These are phyloP conservation scores for Platismatia glauca DNA, from an alignment of 495 filamentous ascomycete species.

Conservation along the genomic window DNA sequence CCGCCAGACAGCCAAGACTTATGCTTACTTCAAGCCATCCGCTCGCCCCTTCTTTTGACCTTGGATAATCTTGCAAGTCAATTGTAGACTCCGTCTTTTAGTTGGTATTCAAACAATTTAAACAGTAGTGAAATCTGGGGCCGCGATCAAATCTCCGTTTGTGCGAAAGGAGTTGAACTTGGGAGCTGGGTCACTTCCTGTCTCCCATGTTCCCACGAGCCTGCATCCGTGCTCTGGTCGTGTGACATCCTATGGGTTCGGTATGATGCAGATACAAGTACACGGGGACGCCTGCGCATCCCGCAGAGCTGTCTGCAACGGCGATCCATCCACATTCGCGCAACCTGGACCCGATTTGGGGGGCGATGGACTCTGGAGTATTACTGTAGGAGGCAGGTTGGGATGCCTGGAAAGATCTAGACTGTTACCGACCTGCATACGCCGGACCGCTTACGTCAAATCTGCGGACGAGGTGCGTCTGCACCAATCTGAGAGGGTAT, in stretches of 20 bases:
- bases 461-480: not conserved
- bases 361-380: too few relatives aligned
- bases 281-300: not conserved
- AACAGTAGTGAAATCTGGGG: constrained; percentile 8
- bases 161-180: constrained; percentile 8
- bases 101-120: too few relatives aligned
- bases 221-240: not conserved
- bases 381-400: not conserved
- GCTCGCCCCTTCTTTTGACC: not conserved
- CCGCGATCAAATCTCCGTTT: constrained; percentile 2
- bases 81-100: constrained; percentile 2
- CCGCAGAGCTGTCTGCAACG: not conserved
- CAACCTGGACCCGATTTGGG: not conserved
- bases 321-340: not conserved
- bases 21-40: not conserved
- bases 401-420: constrained; percentile 1
- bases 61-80: not conserved
- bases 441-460: not conserved
- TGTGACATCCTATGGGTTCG: too few relatives aligned
- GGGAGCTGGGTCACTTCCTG: too few relatives aligned
- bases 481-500: not conserved
- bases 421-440: not conserved
- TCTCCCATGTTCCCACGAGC: too few relatives aligned
- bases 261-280: too few relatives aligned
- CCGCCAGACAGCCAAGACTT: not conserved